Percentiles rank a stretch among this genome's conserved stretches.
Conservation (phyloP, 805 yeast genomes). For the Yueomyces sinensis region DNA sequence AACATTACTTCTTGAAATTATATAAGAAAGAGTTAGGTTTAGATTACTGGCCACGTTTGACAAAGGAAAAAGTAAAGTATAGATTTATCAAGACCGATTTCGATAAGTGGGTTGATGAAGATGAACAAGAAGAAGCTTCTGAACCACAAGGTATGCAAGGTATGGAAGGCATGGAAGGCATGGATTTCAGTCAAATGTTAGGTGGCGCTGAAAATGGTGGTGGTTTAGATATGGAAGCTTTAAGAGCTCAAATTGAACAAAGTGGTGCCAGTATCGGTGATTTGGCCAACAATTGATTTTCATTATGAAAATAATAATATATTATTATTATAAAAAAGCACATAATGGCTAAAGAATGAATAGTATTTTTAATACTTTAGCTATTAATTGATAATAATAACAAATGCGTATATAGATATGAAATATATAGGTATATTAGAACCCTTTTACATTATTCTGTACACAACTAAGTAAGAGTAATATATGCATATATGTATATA, state of each 20-base stretch:
- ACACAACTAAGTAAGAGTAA: too few relatives aligned
- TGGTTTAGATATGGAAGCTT: conserved; percentile 11
- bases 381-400: too few relatives aligned
- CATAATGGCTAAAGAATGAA: too few relatives aligned
- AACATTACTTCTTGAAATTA: conserved; percentile 42
- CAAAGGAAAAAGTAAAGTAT: conserved; percentile 70
- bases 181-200: conserved; percentile 12
- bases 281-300: too few relatives aligned
- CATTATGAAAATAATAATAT: too few relatives aligned
- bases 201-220: conserved; percentile 26
- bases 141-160: conserved; percentile 25
- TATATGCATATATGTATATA: too few relatives aligned
- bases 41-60: conserved; percentile 93
- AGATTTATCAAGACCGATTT: conserved; percentile 86
- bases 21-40: conserved; percentile 56
- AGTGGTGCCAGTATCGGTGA: conserved; percentile 13
- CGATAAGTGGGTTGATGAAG: conserved; percentile 97
- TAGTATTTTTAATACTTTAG: too few relatives aligned
- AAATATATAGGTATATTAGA: too few relatives aligned
- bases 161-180: conserved; percentile 25
- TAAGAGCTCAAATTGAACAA: not conserved
- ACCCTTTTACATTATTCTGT: too few relatives aligned
- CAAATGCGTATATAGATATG: too few relatives aligned
- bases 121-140: conserved; percentile 61
- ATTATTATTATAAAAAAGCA: too few relatives aligned